Conservation (phyloP, 805 yeast genomes). For the Crinitomyces ghanaensis region DNA sequence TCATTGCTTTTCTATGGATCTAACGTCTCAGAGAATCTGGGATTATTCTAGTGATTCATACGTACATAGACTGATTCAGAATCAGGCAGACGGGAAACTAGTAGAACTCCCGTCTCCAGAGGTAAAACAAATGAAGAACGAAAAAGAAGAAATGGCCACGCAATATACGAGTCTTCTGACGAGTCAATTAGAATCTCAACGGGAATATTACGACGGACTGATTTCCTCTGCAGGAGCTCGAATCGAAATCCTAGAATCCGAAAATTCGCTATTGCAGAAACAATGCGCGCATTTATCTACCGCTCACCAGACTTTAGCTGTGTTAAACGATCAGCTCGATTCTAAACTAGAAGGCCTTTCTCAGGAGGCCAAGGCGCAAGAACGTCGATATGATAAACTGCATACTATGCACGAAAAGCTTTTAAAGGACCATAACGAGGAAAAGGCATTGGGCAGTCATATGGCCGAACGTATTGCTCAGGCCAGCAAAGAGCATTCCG, state of each 20-base stretch:
- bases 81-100: constrained; percentile 78
- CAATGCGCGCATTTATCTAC: constrained; percentile 1
- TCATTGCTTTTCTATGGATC: constrained; percentile 88
- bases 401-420: constrained; percentile 21
- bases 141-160: constrained; percentile 45
- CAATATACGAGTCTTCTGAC: constrained; percentile 73
- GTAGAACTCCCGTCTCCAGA: constrained; percentile 40
- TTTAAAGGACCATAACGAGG: constrained; percentile 34
- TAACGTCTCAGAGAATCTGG: constrained; percentile 80
- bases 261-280: not conserved
- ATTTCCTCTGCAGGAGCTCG: constrained; percentile 28
- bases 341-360: no score
- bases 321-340: constrained; percentile 3
- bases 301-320: not conserved
- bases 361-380: no score
- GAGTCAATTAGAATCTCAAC: constrained; percentile 74
- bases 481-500: constrained; percentile 20
- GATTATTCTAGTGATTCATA: constrained; percentile 87
- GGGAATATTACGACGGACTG: constrained; percentile 64
- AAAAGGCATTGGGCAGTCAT: constrained; percentile 34
- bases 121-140: constrained; percentile 8
- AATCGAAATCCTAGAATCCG: constrained; percentile 4
- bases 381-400: constrained; percentile 13
- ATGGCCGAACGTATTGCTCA: constrained; percentile 31
- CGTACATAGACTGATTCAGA: constrained; percentile 76